Conservation (phyloP, 441 rosid genomes). For the Populus trichocarpa region DNA sequence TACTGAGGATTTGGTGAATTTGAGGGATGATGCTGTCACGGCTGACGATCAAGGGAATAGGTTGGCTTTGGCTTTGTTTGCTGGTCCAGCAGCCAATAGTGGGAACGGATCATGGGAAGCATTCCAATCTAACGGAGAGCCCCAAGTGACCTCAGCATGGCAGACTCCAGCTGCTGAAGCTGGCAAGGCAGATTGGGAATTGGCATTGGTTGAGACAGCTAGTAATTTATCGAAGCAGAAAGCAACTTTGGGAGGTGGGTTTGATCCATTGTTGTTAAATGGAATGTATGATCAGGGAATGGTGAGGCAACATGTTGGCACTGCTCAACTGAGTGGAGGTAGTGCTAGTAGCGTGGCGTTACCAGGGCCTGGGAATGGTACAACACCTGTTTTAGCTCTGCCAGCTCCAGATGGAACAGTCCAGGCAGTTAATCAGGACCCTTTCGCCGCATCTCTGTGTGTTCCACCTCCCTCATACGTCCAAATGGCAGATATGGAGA, state of each 20-base stretch:
- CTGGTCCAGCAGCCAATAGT: slow-evolving; percentile 46
- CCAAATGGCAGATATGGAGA: slow-evolving; percentile 95
- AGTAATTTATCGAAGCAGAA: slow-evolving; percentile 79
- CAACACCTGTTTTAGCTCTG: slow-evolving; percentile 75
- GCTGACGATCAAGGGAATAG: slow-evolving; percentile 88
- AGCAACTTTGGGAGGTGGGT: slow-evolving; percentile 82
- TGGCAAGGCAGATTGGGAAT: slow-evolving; percentile 92
- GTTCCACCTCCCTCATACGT: slow-evolving; percentile 95
- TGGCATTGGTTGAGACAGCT: slow-evolving; percentile 87
- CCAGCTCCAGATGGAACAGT: slow-evolving; percentile 98
- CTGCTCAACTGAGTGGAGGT: slow-evolving; percentile 72
- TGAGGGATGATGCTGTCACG: slow-evolving; percentile 66
- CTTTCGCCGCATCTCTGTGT: slow-evolving; percentile 73
- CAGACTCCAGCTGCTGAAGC: slow-evolving; percentile 88
- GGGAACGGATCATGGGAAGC: slow-evolving; percentile 90
- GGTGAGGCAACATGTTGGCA: slow-evolving; percentile 82
- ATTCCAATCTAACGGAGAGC: slow-evolving; percentile 62
- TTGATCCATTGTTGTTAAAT: slow-evolving; percentile 77
- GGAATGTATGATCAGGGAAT: slow-evolving; percentile 96
- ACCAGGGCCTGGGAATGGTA: slow-evolving; percentile 53
- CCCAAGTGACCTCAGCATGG: slow-evolving; percentile 92
- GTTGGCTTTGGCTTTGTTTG: slow-evolving; percentile 81
- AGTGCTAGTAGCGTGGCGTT: slow-evolving; percentile 91
- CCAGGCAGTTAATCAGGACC: slow-evolving; percentile 80
- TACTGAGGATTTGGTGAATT: slow-evolving; percentile 67